Evolutionary conservation across 139 green algal species (phyloP).

Genomic region (Monoraphidium neglectum): DNA sequence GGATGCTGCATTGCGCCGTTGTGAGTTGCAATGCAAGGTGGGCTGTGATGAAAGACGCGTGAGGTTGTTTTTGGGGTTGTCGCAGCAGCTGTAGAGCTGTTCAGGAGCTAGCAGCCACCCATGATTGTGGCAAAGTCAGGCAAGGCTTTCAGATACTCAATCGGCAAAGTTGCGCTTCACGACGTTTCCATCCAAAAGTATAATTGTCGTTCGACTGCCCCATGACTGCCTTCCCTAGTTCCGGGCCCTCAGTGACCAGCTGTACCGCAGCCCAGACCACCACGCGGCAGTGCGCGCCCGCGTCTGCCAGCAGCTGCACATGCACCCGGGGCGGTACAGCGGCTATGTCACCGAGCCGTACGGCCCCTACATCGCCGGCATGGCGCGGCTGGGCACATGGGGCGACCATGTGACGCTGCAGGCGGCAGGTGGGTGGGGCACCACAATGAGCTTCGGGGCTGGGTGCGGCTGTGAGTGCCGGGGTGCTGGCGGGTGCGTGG

Average conservation of each 20-base stretch:
- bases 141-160: no score
- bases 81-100: no score
- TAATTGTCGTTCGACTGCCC: no score
- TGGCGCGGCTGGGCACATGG: slow-evolving; percentile 64
- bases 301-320: slow-evolving; percentile 61
- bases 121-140: no score
- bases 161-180: no score
- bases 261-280: slow-evolving; percentile 61
- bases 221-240: slow-evolving; percentile 54
- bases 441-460: neutral
- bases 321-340: slow-evolving; percentile 50
- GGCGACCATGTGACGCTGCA: slow-evolving; percentile 87
- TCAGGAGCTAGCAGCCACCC: no score
- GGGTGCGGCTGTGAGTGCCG: neutral
- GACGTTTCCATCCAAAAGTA: no score
- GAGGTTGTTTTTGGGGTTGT: no score
- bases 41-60: no score
- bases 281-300: slow-evolving; percentile 61
- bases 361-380: slow-evolving; percentile 55
- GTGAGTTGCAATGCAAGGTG: no score
- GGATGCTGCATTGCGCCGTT: no score
- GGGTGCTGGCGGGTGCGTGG: neutral
- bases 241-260: slow-evolving; percentile 76
- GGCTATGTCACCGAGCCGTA: slow-evolving; percentile 58
- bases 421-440: slow-evolving; percentile 28